These are phyloP conservation scores for Fragilariopsis cylindrus DNA, from an alignment of 108 stramenopile genomes.

Conservation along the genomic window DNA sequence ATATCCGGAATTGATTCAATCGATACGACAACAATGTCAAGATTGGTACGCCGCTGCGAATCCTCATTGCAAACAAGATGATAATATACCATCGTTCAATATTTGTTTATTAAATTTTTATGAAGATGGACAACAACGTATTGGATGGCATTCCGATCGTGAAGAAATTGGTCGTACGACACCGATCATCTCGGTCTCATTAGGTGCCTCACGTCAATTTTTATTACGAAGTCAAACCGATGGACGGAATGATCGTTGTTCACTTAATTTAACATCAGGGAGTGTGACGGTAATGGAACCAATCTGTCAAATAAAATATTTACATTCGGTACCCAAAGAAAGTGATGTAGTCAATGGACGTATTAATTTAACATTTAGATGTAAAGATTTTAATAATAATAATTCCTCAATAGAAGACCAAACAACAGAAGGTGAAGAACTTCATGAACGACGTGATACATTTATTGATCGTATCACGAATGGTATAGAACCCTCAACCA, in stretches of 20 bases:
- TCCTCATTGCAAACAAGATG: slow-evolving; percentile 18
- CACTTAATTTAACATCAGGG: slow-evolving; percentile 38
- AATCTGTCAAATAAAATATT: slow-evolving; percentile 53
- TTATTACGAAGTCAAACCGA: slow-evolving; percentile 53
- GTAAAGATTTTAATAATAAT: slow-evolving; percentile 39
- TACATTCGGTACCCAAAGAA: slow-evolving; percentile 63
- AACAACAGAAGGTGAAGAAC: slow-evolving; percentile 52
- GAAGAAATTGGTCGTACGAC: slow-evolving; percentile 69
- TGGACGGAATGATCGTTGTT: slow-evolving; percentile 47
- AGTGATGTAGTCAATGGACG: slow-evolving; percentile 45
- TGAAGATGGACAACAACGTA: slow-evolving; percentile 56
- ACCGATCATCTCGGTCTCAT: slow-evolving; percentile 63
- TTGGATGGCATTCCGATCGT: slow-evolving; percentile 78
- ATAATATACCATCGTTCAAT: slow-evolving; percentile 40
- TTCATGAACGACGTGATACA: slow-evolving; percentile 57
- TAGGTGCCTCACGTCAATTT: slow-evolving; percentile 60
- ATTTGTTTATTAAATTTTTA: slow-evolving; percentile 76
- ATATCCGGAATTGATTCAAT: slow-evolving; percentile 30
- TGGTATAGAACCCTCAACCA: slow-evolving; percentile 13
- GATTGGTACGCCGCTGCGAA: slow-evolving; percentile 57
- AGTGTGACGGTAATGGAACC: slow-evolving; percentile 67
- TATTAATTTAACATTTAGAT: slow-evolving; percentile 75
- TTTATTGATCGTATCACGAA: slow-evolving; percentile 45
- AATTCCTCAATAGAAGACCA: slow-evolving; percentile 9
- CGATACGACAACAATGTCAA: slow-evolving; percentile 39